These are phyloP conservation scores for Paracoccidioides brasiliensis DNA, from an alignment of 2,329 filamentous ascomycete genomes.

Conservation along the genomic window DNA sequence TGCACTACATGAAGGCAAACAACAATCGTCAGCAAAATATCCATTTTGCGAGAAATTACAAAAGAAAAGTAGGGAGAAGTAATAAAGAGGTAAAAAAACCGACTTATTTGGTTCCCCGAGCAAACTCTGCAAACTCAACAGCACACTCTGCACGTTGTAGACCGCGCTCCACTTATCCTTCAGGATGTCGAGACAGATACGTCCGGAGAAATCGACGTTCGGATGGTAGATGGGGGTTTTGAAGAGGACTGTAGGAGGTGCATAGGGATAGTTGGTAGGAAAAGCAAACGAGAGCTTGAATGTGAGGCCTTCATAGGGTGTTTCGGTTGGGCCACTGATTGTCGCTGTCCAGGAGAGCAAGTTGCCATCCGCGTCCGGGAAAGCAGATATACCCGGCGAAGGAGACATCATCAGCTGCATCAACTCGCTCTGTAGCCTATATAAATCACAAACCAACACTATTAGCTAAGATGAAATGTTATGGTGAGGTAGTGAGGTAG, in stretches of 20 bases:
- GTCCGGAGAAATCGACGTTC: slow-evolving; percentile 92
- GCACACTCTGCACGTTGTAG: slow-evolving; percentile 88
- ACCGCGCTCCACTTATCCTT: slow-evolving; percentile 99
- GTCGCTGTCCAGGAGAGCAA: slow-evolving; percentile 88
- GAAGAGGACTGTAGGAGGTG: slow-evolving; percentile 82
- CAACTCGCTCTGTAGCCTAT: slow-evolving; percentile 84
- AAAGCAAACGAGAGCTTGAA: slow-evolving; percentile 91
- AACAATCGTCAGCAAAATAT: not conserved
- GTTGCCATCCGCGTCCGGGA: slow-evolving; percentile 81
- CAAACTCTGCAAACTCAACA: slow-evolving; percentile 86
- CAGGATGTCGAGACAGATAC: slow-evolving; percentile 94
- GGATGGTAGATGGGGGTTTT: slow-evolving; percentile 99
- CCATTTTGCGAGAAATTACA: not conserved
- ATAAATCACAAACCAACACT: not conserved
- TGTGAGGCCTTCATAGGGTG: slow-evolving; percentile 74
- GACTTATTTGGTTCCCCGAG: slow-evolving; percentile 98
- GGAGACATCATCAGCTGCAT: slow-evolving; percentile 98
- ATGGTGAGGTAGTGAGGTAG: not conserved
- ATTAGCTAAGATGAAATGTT: not conserved
- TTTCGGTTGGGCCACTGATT: slow-evolving; percentile 80
- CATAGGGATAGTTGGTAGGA: slow-evolving; percentile 84
- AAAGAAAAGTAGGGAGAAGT: not conserved
- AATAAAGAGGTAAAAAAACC: slow-evolving; percentile 24
- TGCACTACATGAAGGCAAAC: slow-evolving; percentile 42
- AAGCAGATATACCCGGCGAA: slow-evolving; percentile 86